Conservation (phyloP, 2,329 filamentous ascomycete genomes). For the Xylaria sp. region DNA sequence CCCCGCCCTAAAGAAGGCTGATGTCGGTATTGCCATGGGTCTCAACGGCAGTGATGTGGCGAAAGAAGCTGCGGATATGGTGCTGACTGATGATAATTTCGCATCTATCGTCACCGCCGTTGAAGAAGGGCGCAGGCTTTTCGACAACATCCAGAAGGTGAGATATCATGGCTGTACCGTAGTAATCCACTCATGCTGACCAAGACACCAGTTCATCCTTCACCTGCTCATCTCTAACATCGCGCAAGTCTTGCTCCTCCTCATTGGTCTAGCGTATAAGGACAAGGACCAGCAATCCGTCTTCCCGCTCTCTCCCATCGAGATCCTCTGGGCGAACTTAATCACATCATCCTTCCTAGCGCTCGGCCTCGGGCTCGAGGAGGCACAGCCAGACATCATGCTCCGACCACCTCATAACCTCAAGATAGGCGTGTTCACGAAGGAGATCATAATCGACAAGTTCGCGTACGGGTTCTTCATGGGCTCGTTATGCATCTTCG, state of each 20-base stretch:
- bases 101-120: conserved; percentile 80
- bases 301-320: conserved; percentile 76
- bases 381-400: conserved; percentile 74
- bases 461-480: conserved; percentile 72
- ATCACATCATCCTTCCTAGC: conserved; percentile 77
- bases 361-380: conserved; percentile 76
- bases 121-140: conserved; percentile 74
- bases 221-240: conserved; percentile 76
- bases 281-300: conserved; percentile 68
- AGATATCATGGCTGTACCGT: conserved; percentile 40
- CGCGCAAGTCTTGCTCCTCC: conserved; percentile 73
- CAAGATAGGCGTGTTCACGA: conserved; percentile 69
- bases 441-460: conserved; percentile 73
- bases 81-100: conserved; percentile 89
- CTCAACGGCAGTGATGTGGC: conserved; percentile 76
- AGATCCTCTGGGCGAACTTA: conserved; percentile 82
- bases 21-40: conserved; percentile 82
- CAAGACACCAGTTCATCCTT: conserved; percentile 61
- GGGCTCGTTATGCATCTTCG: conserved; percentile 68
- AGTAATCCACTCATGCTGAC: conserved; percentile 14
- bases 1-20: conserved; percentile 75
- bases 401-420: conserved; percentile 71
- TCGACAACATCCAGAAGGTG: conserved; percentile 80
- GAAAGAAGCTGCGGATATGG: conserved; percentile 87
- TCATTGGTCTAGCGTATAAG: conserved; percentile 76